Base-by-base conservation (phyloP, 176 grass and related monocot species). In the Avena insularis region DNA sequence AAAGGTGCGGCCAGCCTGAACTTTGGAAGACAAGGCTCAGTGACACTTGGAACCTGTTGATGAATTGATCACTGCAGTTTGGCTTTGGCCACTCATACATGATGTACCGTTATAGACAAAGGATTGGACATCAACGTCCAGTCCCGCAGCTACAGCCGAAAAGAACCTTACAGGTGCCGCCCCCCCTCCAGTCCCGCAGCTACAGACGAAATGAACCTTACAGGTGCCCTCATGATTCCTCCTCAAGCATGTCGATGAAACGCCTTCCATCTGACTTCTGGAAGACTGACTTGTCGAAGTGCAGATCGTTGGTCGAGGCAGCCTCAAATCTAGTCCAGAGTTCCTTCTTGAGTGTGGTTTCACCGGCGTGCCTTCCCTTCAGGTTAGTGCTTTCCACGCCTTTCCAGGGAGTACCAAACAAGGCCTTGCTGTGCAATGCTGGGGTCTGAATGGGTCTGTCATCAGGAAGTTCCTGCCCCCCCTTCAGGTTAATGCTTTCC, bases 191-290 rank as follows among this genome's bases (percentile, higher is more conserved):
- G 53, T 67, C 20, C 71, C 61, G 81, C 3, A n/a, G 50, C 9
- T 35, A 68, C 78, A 19, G 38, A 64, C 72, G 53, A 8, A 84
- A 86, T 66, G 65, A 6, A 5, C 48, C 77, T 73, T 86, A 69
- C 61, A 43, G 40, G 40, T 43, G 67, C 20, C 58, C 47, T 95
- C 85, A 92, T 20, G 89, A 86, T 6, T 63, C 92, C 50, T 96
- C 94, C 71, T 99, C 94, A 46, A 99, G 94, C 92, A 94, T 90
- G 86, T 99, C 90, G 6, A 96, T 61, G 86, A 99, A 99, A 79
- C 91, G 69, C 79, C 88, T 96, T 27, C 82, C 80, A 13, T 85
- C 75, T 15, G 56, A 29, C 51, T 83, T 83, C 77, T 89, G 79
- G 73, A 99, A 96, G 79, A 96, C 38, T 33, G 87, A 88, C 27